A percentile compares a stretch with the other conserved stretches of the same genome.
Conservation (phyloP, 108 stramenopile species). For the Skeletonema tropicum region DNA sequence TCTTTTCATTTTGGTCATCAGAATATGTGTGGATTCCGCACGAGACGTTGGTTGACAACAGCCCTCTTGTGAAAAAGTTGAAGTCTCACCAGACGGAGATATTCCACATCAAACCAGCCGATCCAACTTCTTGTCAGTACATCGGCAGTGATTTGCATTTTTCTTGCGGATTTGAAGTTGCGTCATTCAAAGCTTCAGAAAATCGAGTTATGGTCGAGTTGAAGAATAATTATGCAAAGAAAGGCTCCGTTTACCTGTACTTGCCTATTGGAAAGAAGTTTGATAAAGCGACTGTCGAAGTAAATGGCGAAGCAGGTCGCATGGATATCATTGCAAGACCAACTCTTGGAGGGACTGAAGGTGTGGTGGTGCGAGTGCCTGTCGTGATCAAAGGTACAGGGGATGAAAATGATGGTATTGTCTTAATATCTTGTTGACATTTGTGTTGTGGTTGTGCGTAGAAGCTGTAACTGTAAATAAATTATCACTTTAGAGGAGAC, state of each 20-base stretch:
- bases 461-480: not conserved
- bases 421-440: conserved; percentile 21
- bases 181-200: conserved; percentile 50
- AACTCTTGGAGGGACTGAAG: conserved; percentile 28
- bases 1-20: conserved; percentile 87
- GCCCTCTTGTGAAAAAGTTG: conserved; percentile 66
- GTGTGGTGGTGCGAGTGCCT: conserved; percentile 47
- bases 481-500: not conserved
- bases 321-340: conserved; percentile 68
- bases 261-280: conserved; percentile 54
- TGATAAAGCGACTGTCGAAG: conserved; percentile 29
- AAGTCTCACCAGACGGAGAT: conserved; percentile 82
- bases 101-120: conserved; percentile 81
- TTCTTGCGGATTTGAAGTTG: conserved; percentile 88
- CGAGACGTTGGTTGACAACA: conserved; percentile 45
- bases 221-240: conserved; percentile 63
- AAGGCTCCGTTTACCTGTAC: conserved; percentile 69
- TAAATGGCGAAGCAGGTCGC: conserved; percentile 52
- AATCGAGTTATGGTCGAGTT: conserved; percentile 43
- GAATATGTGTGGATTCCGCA: conserved; percentile 78
- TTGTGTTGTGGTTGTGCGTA: not conserved
- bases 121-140: conserved; percentile 77
- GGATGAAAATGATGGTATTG: conserved; percentile 48
- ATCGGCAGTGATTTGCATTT: conserved; percentile 92
- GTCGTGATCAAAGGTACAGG: conserved; percentile 52